Evolutionary conservation across 2,329 filamentous ascomycete species (phyloP), one percentile per base, ranked within the genome.

Genomic region (Dothideomycetes sp.): DNA sequence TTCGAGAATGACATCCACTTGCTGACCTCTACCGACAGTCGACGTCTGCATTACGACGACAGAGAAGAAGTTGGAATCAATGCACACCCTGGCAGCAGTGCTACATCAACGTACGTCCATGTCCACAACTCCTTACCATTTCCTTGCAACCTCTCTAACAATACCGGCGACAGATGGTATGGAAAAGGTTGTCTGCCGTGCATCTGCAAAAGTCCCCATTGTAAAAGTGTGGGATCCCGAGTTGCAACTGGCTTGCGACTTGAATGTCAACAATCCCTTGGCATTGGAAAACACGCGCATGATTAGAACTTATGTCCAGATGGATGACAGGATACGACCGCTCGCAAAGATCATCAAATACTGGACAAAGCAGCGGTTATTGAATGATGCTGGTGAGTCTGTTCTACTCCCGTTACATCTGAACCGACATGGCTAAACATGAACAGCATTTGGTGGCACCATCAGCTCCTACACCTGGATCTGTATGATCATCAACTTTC

Each of bases 391-490:
- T 58, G 89, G 88, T 94, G 70, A 68, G 81, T 65, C 17, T 19
- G n/a, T 36, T n/a, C 24, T 27, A 12, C 16, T 8, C n/a, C n/a
- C 27, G 9, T 4, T 4, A 27, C 19, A 22, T 14, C 7, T 9
- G 16, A 9, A 7, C 14, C 29, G 29, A n/a, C n/a, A n/a, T n/a
- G n/a, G 38, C 43, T 47, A 38, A 48, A 17, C 4, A 11, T 3
- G 12, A 42, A 24, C 56, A 93, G 91, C 84, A 43, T 86, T 87
- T 57, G 88, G 91, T 46, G 88, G 86, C 42, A 98, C 91, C 5
- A 71, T 98, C 44, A 96, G 89, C 61, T 98, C 91, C 14, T 98
- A 98, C 58, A 95, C 91, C 16, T 98, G 91, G 91, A 96, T 96
- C 57, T 98, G 91, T 62, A 77, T 98, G 71, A 94, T 96, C 49